Percentiles rank a stretch among this genome's conserved stretches.
Evolutionary conservation across 2,329 filamentous ascomycete genomes (phyloP).

Genomic region (Phaeosphaeria sp.): DNA sequence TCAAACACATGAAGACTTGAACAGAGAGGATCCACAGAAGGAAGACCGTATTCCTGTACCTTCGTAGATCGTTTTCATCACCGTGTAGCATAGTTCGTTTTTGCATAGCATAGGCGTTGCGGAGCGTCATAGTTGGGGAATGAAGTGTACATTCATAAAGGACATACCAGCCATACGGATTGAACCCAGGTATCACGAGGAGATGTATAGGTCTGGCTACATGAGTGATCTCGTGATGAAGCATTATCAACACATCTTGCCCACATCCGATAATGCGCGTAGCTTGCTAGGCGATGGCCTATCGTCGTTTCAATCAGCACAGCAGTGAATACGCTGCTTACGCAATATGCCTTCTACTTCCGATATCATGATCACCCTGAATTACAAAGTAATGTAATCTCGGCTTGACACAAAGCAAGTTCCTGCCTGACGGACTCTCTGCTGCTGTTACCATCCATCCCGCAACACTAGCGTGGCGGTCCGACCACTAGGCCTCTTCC

Average conservation of each 20-base stretch:
- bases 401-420: background rate
- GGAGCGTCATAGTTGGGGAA: background rate
- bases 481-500: slow-evolving; percentile 18
- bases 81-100: background rate
- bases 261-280: background rate
- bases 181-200: background rate
- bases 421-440: background rate
- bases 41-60: slow-evolving; percentile 17
- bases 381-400: background rate
- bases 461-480: slow-evolving; percentile 1
- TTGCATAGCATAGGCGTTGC: slow-evolving; percentile 31
- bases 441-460: slow-evolving; percentile 16
- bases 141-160: background rate
- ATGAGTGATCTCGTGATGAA: background rate
- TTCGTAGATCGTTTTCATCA: background rate
- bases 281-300: too few species aligned
- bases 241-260: background rate
- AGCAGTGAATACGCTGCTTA: background rate
- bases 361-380: background rate
- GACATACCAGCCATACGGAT: background rate
- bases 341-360: background rate
- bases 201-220: background rate
- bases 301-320: too few species aligned
- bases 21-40: slow-evolving; percentile 48
- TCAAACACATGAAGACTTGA: slow-evolving; percentile 13